Evolutionary conservation across 768 basidiomycete genomes (phyloP).

Genomic region (Mycena galericulata): DNA sequence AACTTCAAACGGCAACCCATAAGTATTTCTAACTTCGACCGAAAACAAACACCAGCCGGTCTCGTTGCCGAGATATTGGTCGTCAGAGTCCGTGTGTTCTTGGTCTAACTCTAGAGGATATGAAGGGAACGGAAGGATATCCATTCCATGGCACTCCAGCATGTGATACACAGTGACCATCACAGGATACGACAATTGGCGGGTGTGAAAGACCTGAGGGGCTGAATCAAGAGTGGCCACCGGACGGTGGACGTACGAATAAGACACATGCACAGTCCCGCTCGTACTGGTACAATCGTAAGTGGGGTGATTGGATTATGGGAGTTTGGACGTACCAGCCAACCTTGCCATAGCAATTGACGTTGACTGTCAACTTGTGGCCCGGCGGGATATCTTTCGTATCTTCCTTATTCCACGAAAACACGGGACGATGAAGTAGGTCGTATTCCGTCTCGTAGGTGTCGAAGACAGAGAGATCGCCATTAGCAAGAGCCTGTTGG

Average conservation of each 20-base stretch:
- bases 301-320: constrained; percentile 24
- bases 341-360: constrained; percentile 89
- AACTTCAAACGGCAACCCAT: constrained; percentile 92
- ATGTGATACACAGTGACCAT: constrained; percentile 96
- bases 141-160: constrained; percentile 88
- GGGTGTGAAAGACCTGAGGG: constrained; percentile 78
- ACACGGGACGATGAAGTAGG: constrained; percentile 80
- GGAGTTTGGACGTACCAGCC: constrained; percentile 79
- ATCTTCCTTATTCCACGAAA: constrained; percentile 77
- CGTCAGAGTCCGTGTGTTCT: constrained; percentile 36
- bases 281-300: constrained; percentile 64
- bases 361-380: constrained; percentile 72
- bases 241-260: constrained; percentile 73
- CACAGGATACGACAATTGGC: constrained; percentile 89
- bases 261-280: constrained; percentile 87
- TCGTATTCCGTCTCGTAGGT: constrained; percentile 93
- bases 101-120: constrained; percentile 41
- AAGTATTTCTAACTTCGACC: constrained; percentile 92
- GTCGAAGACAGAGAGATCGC: constrained; percentile 84
- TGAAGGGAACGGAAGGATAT: constrained; percentile 74
- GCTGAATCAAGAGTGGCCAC: constrained; percentile 44
- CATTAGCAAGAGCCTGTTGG: constrained; percentile 82
- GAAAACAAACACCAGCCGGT: constrained; percentile 88
- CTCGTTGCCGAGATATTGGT: constrained; percentile 56
- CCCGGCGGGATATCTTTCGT: constrained; percentile 71